These are phyloP conservation scores for Hyaloraphidium curvatum DNA, from an alignment of 192 early-diverging fungal species.

Conservation along the genomic window DNA sequence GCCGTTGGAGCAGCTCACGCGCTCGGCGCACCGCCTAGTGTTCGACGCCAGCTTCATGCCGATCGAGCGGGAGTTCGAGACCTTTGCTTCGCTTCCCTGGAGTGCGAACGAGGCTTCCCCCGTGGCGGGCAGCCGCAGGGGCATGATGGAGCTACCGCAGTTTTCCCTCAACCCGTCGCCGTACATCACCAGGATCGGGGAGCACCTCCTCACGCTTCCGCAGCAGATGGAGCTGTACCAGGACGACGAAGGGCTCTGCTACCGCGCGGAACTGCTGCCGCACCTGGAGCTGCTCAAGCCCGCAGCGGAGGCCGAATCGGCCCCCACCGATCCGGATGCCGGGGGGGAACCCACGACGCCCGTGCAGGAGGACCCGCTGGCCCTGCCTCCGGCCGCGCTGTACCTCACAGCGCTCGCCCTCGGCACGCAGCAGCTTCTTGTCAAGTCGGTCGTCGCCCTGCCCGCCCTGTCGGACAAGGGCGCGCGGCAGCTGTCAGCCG, in stretches of 20 bases:
- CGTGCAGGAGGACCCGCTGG: background rate
- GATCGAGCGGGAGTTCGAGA: too few species aligned
- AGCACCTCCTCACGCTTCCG: background rate
- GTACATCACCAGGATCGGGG: background rate
- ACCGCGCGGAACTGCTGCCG: background rate
- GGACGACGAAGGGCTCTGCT: background rate
- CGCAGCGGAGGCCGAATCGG: background rate
- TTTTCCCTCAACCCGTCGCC: background rate
- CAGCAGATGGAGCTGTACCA: background rate
- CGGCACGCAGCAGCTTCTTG: background rate
- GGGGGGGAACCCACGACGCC: background rate
- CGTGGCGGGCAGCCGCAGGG: too few species aligned
- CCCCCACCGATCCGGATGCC: background rate
- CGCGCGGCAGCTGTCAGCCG: background rate
- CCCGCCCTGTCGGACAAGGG: background rate
- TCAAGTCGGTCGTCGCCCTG: background rate
- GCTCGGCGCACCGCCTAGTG: too few species aligned
- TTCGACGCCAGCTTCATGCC: too few species aligned
- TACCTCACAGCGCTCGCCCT: background rate
- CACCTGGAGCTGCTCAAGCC: background rate
- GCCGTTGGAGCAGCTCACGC: too few species aligned
- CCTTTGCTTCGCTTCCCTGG: too few species aligned
- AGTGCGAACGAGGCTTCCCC: too few species aligned
- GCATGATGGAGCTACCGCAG: too few species aligned
- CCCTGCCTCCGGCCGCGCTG: too few species aligned